Conservation (phyloP, 768 basidiomycete genomes). For the Mrakia frigida region DNA sequence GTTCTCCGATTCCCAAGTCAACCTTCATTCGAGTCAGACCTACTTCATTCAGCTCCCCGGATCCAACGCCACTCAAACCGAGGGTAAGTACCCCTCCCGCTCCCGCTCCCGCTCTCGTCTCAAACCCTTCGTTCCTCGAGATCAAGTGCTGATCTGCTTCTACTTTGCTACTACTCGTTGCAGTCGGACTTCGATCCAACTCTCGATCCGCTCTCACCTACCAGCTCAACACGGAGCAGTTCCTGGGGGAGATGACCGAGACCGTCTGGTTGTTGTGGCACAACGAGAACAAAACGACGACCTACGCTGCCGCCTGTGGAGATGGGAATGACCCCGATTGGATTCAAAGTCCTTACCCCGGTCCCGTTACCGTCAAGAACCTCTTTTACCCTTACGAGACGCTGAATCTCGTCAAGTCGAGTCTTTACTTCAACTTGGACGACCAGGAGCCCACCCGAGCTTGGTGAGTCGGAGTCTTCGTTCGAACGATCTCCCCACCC, state of each 20-base stretch:
- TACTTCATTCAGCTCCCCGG: slow-evolving; percentile 71
- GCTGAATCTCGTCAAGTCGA: slow-evolving; percentile 55
- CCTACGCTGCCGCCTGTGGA: slow-evolving; percentile 61
- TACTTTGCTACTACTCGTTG: too few relatives aligned
- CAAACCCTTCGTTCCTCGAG: too few relatives aligned
- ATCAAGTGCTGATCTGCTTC: too few relatives aligned
- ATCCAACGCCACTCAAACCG: slow-evolving; percentile 71
- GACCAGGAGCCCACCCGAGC: slow-evolving; percentile 63
- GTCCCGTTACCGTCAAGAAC: slow-evolving; percentile 61
- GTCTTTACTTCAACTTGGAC: slow-evolving; percentile 59
- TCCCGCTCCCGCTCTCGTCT: not conserved
- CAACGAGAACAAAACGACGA: slow-evolving; percentile 70
- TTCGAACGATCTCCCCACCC: too few relatives aligned
- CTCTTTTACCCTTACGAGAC: slow-evolving; percentile 76
- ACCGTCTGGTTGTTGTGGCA: slow-evolving; percentile 58
- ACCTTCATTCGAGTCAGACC: slow-evolving; percentile 80
- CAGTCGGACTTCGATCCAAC: slow-evolving; percentile 74
- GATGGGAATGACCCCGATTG: slow-evolving; percentile 48
- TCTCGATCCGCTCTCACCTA: slow-evolving; percentile 59
- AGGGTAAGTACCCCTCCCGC: slow-evolving; percentile 45
- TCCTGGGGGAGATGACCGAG: slow-evolving; percentile 12
- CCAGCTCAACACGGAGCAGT: slow-evolving; percentile 50
- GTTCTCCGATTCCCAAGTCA: too few relatives aligned
- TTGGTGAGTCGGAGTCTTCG: slow-evolving; percentile 40
- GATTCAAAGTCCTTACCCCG: slow-evolving; percentile 67